Conservation (phyloP, 1,284 basidiomycete species). For the Cystobasidium pallidum region DNA sequence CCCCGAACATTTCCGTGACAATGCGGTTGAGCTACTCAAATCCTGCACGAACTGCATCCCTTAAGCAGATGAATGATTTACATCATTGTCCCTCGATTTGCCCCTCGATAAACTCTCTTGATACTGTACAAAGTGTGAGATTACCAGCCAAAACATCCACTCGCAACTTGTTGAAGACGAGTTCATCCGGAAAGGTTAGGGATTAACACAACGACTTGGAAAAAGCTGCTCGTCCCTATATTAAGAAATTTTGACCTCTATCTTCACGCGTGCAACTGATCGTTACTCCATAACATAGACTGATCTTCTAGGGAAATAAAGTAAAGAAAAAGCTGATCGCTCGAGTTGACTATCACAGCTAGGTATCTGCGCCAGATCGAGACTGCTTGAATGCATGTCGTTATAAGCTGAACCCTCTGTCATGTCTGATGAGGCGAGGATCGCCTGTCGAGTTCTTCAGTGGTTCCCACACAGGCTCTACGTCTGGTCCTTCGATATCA, state of each 20-base stretch:
- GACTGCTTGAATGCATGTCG: background rate
- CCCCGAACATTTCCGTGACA: too few relatives aligned
- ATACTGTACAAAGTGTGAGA: background rate
- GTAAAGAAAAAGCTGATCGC: background rate
- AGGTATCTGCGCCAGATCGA: too few relatives aligned
- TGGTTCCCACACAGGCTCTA: conserved; percentile 91
- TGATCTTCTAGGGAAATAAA: background rate
- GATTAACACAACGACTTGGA: too few relatives aligned
- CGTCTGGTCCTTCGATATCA: conserved; percentile 74
- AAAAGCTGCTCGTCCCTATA: background rate
- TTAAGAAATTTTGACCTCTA: background rate
- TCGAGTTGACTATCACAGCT: background rate
- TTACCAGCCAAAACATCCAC: background rate
- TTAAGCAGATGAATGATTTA: background rate
- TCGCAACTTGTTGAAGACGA: background rate
- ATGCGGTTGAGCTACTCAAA: too few relatives aligned
- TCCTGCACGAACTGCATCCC: too few relatives aligned
- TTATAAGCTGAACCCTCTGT: conserved; percentile 61
- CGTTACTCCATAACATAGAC: background rate
- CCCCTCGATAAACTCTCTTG: background rate
- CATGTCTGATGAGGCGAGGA: conserved; percentile 70
- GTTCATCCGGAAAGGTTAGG: too few relatives aligned
- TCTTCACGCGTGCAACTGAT: background rate
- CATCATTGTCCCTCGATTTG: background rate
- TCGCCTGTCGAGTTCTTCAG: conserved; percentile 71